Evolutionary conservation across 345 rosid species (phyloP), one percentile per base, ranked within the genome.

Genomic region (Eucalyptus sp.): DNA sequence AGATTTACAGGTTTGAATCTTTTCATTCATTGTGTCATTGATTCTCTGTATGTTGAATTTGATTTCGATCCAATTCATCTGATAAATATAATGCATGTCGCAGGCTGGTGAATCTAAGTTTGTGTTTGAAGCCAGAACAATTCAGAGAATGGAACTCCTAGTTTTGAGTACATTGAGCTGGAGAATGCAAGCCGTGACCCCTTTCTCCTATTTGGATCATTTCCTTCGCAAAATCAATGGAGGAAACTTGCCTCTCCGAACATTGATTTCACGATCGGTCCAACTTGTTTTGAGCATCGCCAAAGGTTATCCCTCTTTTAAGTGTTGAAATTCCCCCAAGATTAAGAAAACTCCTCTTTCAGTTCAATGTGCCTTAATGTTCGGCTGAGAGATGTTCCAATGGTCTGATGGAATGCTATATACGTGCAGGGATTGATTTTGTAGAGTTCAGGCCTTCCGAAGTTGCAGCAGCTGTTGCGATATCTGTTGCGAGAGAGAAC

Each of bases 141-240:
- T 95, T 50, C 94, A 94, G 92, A 94, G 95, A 90, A 96, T 96
- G 98, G 98, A 96, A 91, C 94, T 96, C 90, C 91, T 96, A 58
- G 96, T 96, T 25, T 88, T 95, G 84, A 95, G 96, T 91, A 95
- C 94, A 50, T 91, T 95, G 93, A 86, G 49, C 31, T 96, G 97
- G 98, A 95, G 97, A 89, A 94, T 96, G 98, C 96, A 95, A 87
- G 91, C 98, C 33, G 91, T 95, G 66, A 94, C 98, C 46, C 98
- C 98, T 15, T 94, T 95, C 90, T 93, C 96, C 86, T 96, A 91
- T 93, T 60, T 96, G 24, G 95, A 94, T 90, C 62, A 92, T 92
- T 96, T 95, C 94, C 91, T 94, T 83, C 51, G 68, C 91, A 94
- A 92, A 94, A 91, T 95, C 91, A 91, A 90, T 79, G 94, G 93